Percentiles rank a stretch among this genome's conserved stretches.
Conservation (phyloP, 371 early-diverging fungal species). For the Gilbertella persicaria region DNA sequence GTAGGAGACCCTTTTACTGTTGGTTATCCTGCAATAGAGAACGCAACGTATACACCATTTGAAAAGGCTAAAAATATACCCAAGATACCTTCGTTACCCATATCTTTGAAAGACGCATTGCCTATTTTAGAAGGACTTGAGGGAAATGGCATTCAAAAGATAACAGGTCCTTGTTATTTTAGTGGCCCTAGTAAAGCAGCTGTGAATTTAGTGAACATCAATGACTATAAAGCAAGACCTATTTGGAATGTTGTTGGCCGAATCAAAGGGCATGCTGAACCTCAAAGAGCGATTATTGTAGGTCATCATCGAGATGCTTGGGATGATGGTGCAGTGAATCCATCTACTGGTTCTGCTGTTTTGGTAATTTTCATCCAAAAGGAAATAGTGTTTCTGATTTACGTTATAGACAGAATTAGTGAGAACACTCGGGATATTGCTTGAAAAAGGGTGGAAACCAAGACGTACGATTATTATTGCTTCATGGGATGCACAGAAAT, state of each 20-base stretch:
- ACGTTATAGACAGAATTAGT: constrained; percentile 57
- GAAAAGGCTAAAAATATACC: constrained; percentile 42
- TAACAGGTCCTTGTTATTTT: constrained; percentile 53
- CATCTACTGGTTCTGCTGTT: constrained; percentile 62
- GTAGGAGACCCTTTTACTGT: constrained; percentile 73
- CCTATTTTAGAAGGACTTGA: constrained; percentile 53
- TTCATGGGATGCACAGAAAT: constrained; percentile 74
- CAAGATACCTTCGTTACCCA: constrained; percentile 66
- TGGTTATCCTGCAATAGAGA: constrained; percentile 53
- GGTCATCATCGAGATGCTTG: constrained; percentile 73
- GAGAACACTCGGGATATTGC: constrained; percentile 53
- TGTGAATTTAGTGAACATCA: constrained; percentile 54
- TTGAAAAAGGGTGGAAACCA: constrained; percentile 66
- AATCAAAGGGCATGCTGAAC: constrained; percentile 58
- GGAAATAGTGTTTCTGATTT: too few relatives aligned
- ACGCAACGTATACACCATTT: constrained; percentile 43
- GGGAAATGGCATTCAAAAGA: constrained; percentile 42
- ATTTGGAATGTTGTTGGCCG: constrained; percentile 68
- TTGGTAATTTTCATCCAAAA: too few relatives aligned
- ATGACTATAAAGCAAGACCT: constrained; percentile 54
- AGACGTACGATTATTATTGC: constrained; percentile 65
- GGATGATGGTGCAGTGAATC: constrained; percentile 66
- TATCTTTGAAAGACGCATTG: constrained; percentile 65
- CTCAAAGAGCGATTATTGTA: constrained; percentile 57
- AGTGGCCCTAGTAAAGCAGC: constrained; percentile 55